A percentile compares a stretch with the other conserved stretches of the same genome.
Evolutionary conservation across 208 protist genomes (phyloP).

Genomic region (Novymonas esmeraldas): DNA sequence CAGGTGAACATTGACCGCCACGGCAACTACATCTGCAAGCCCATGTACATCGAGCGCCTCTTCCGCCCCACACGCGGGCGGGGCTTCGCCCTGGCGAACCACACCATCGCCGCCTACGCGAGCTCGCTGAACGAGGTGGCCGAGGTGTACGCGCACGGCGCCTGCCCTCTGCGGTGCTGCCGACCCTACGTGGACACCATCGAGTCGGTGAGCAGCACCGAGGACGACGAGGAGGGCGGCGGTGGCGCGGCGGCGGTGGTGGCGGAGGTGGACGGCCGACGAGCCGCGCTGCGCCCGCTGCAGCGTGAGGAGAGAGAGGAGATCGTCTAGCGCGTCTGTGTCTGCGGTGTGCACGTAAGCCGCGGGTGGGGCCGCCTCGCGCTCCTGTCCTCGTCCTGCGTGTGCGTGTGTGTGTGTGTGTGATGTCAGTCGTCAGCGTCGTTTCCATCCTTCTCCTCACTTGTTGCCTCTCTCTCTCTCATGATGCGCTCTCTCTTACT

Average conservation of each 20-base stretch:
- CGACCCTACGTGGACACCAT: constrained; percentile 33
- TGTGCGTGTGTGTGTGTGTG: not conserved
- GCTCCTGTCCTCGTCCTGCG: no score
- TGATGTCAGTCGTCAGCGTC: no score
- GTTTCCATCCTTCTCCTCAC: not conserved
- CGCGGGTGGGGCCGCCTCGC: no score
- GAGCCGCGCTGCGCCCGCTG: not conserved
- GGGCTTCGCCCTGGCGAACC: constrained; percentile 50
- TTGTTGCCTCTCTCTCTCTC: not conserved
- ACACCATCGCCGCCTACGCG: constrained; percentile 62
- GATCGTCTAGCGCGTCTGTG: not conserved
- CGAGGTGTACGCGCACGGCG: constrained; percentile 29
- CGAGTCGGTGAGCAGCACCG: constrained; percentile 22
- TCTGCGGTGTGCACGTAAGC: not conserved
- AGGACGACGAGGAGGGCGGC: not conserved
- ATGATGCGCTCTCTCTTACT: not conserved
- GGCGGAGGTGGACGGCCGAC: not conserved
- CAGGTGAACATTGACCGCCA: constrained; percentile 81
- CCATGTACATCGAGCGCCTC: constrained; percentile 80
- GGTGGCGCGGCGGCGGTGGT: not conserved
- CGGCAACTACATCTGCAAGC: constrained; percentile 81
- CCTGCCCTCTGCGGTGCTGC: constrained; percentile 45
- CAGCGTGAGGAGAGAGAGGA: constrained; percentile 13
- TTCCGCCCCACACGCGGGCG: constrained; percentile 58
- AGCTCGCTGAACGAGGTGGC: constrained; percentile 72